Evolutionary conservation across 2,329 filamentous ascomycete species (phyloP).

Genomic region (Talaromyces verruculosus): DNA sequence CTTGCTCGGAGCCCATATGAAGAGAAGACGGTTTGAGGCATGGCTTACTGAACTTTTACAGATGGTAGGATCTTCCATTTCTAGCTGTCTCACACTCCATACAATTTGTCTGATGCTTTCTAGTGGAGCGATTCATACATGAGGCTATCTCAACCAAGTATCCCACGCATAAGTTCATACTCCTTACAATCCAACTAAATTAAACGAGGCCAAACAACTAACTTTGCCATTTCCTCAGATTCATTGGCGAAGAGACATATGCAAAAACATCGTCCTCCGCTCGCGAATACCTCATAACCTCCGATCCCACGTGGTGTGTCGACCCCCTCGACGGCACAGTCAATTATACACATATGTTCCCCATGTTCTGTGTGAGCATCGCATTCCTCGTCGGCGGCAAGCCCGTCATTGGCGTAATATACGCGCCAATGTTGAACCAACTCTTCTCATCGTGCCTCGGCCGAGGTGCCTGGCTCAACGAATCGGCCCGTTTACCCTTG

Average conservation of each 20-base stretch:
- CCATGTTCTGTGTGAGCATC: conserved; percentile 79
- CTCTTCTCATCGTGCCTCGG: conserved; percentile 68
- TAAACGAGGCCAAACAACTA: not conserved
- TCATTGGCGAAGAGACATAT: conserved; percentile 76
- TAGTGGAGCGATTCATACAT: conserved; percentile 64
- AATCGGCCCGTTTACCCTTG: conserved; percentile 63
- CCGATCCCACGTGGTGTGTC: conserved; percentile 69
- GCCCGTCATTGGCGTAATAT: conserved; percentile 69
- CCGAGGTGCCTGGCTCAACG: conserved; percentile 68
- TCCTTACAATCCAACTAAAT: not conserved
- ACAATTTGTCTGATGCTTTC: not conserved
- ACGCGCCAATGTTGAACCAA: conserved; percentile 68
- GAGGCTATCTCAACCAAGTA: conserved; percentile 59
- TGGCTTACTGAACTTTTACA: conserved; percentile 32
- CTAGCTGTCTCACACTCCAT: too few species aligned
- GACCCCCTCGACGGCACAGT: conserved; percentile 78
- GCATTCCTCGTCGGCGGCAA: conserved; percentile 61
- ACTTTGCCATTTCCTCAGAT: conserved; percentile 36
- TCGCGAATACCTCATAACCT: conserved; percentile 59
- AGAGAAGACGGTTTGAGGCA: not conserved
- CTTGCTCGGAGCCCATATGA: not conserved
- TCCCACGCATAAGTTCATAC: conserved; percentile 63
- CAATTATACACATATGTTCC: conserved; percentile 77
- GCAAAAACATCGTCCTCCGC: conserved; percentile 59
- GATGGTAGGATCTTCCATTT: conserved; percentile 50